phyloP scores from a whole-genome alignment of 768 basidiomycete species.

The Auricularia sp. region DNA sequence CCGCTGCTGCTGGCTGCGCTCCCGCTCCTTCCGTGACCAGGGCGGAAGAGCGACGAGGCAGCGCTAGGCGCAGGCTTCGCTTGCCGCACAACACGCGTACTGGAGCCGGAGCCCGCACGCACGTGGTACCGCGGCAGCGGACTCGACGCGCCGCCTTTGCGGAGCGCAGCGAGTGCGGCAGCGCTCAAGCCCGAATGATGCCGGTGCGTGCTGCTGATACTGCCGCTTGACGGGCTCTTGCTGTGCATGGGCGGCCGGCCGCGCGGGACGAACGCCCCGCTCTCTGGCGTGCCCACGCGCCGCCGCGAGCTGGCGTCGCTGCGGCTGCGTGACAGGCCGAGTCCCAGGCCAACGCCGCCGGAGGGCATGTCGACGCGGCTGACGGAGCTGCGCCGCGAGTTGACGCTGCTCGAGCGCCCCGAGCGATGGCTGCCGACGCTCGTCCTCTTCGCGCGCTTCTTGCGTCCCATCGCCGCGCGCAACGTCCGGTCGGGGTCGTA shows the following conservation, averaged over 20 bases:
- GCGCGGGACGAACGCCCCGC: background rate
- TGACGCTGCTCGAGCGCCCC: constrained; percentile 82
- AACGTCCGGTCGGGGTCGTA: constrained; percentile 37
- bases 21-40: constrained; percentile 13
- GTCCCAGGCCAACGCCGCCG: background rate
- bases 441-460: constrained; percentile 23
- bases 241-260: background rate
- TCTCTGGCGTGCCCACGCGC: background rate
- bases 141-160: constrained; percentile 39
- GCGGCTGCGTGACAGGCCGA: background rate
- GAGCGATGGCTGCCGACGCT: constrained; percentile 44
- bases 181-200: background rate
- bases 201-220: background rate
- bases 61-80: constrained; percentile 30
- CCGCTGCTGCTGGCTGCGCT: background rate
- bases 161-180: background rate
- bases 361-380: constrained; percentile 33
- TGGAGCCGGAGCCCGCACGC: constrained; percentile 70
- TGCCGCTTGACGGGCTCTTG: background rate
- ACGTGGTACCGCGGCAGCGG: constrained; percentile 68
- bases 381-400: constrained; percentile 62
- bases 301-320: background rate
- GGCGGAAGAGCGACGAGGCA: constrained; percentile 54
- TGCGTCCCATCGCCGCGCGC: constrained; percentile 25
- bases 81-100: constrained; percentile 65